Base-by-base conservation (phyloP, 148 eudicot species). In the Camellia sinensis region DNA sequence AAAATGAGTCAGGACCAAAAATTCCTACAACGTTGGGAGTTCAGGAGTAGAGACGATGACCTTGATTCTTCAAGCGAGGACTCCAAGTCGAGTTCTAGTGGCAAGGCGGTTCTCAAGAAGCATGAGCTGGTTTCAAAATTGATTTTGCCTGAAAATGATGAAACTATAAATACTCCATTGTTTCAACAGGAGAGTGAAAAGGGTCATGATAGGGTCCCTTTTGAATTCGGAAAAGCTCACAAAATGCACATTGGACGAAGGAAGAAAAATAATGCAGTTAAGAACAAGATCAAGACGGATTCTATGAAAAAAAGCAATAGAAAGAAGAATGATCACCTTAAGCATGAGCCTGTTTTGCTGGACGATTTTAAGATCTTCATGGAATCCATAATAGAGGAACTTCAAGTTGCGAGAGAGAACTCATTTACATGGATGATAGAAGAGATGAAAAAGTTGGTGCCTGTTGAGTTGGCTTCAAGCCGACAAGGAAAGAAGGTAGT, bases 11-110 rank as follows among this genome's bases (percentile, higher is more conserved):
- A 71, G 45, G 88, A 85, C 73, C 73, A 80, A 67, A 84, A 83
- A 46, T 91, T 91, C 48, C 90, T 87, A 82, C 91, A 88, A 74
- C 79, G 87, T 45, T 91, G 95, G 95, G 88, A 85, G 57, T 87
- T 88, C 74, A 83, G 92, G 82, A 85, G 89, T 73, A 81, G 68
- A 80, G 90, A 88, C 44, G 82, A 80, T 50, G 87, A 86, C 59
- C 56, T 56, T 22, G 91, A 91, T 82, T 88, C 94, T 53, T 86
- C 89, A 18, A 88, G 91, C 40, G 85, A 89, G 50, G 91, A 88
- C 52, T 84, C 87, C 7, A 80, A 83, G 81, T 85, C 92, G 57
- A 71, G 29, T 74, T 82, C 89, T 53, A 37, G 76, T 29, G 67
- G 78, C 68, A 87, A 83, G 70, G 86, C 85, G 21, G 79, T 74